Conservation (phyloP, 2,329 filamentous ascomycete species). For the Pseudocercospora crystallina region DNA sequence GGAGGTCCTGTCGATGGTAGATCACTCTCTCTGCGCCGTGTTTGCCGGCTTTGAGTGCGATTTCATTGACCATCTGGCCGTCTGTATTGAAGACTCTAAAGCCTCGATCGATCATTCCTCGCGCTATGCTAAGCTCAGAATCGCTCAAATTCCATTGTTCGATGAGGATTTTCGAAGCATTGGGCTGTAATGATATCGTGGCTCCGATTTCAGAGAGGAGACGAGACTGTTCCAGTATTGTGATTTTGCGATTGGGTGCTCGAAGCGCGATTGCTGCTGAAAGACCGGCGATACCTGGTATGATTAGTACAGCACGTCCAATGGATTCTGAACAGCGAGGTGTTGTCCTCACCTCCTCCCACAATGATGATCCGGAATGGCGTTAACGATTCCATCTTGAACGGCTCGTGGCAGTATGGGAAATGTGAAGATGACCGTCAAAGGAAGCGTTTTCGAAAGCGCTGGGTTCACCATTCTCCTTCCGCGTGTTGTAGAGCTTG, state of each 20-base stretch:
- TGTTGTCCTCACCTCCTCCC: slow-evolving; percentile 28
- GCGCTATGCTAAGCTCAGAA: slow-evolving; percentile 29
- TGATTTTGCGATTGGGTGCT: slow-evolving; percentile 34
- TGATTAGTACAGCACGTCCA: too few species aligned
- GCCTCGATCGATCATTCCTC: slow-evolving; percentile 38
- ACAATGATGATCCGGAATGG: slow-evolving; percentile 37
- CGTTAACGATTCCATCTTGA: slow-evolving; percentile 25
- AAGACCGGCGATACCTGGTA: slow-evolving; percentile 31
- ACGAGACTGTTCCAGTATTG: slow-evolving; percentile 36
- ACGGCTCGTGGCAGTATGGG: slow-evolving; percentile 6
- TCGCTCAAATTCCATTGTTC: slow-evolving; percentile 32
- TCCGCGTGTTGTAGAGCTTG: too few species aligned
- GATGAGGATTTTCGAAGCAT: slow-evolving; percentile 40
- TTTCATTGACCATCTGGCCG: slow-evolving; percentile 35
- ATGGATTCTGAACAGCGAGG: too few species aligned
- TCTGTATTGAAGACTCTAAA: slow-evolving; percentile 40
- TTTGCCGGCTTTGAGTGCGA: slow-evolving; percentile 29
- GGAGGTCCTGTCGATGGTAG: slow-evolving; percentile 45
- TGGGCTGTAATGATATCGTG: slow-evolving; percentile 45
- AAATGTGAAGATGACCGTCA: slow-evolving; percentile 10
- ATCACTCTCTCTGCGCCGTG: slow-evolving; percentile 43
- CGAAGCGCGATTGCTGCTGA: slow-evolving; percentile 39
- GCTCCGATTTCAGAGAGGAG: slow-evolving; percentile 40
- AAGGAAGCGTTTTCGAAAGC: slow-evolving; percentile 2
- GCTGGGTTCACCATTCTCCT: too few species aligned